phyloP scores from a whole-genome alignment of 2,329 filamentous ascomycete genomes.

The Alternaria angustiovoidea region DNA sequence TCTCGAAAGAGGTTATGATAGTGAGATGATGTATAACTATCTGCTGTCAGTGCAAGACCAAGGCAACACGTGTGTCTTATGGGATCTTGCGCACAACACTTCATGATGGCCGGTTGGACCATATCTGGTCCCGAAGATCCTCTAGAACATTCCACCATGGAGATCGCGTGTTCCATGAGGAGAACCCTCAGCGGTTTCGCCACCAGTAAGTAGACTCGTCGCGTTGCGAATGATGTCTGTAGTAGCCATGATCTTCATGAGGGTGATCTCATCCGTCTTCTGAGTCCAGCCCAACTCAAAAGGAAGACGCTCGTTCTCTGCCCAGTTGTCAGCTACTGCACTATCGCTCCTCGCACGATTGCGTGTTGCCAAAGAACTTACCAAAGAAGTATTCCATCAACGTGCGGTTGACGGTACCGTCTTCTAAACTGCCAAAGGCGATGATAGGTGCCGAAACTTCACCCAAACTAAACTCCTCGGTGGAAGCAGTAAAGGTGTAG shows the following conservation, averaged over 20 bases:
- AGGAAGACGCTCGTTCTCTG: conserved; percentile 56
- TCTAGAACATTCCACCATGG: background rate
- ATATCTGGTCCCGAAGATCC: background rate
- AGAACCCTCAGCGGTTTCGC: background rate
- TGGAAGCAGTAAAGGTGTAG: conserved; percentile 56
- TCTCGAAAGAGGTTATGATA: background rate
- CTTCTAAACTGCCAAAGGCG: conserved; percentile 56
- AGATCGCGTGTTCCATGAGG: background rate
- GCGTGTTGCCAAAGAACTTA: conserved; percentile 35
- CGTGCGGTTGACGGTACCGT: conserved; percentile 51
- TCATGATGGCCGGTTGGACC: background rate
- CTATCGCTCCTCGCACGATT: conserved; percentile 21
- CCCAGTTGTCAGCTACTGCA: background rate
- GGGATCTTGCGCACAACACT: background rate
- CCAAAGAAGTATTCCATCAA: conserved; percentile 59
- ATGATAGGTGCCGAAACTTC: conserved; percentile 62
- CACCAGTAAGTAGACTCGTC: conserved; percentile 14
- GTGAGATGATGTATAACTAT: background rate
- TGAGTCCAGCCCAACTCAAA: conserved; percentile 53
- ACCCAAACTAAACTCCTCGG: conserved; percentile 59
- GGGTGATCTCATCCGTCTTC: conserved; percentile 20
- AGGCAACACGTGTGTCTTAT: background rate
- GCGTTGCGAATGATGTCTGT: conserved; percentile 21
- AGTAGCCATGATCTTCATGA: conserved; percentile 19
- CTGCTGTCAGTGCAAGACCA: background rate